phyloP scores from a whole-genome alignment of 495 filamentous ascomycete species.

The Tuber borchii region DNA sequence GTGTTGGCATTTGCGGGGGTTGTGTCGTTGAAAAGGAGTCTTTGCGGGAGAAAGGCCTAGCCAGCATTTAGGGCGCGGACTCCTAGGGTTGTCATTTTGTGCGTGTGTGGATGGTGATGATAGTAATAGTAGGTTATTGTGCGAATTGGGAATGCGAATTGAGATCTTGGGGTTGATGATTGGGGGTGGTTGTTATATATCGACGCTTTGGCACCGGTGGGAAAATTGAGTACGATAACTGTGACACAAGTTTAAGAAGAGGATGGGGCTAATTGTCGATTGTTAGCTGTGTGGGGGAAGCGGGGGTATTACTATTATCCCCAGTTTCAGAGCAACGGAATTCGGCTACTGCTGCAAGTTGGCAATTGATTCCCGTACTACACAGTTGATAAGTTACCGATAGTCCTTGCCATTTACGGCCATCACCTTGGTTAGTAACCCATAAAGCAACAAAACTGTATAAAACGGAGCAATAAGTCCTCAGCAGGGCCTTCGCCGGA shows the following conservation, averaged over 20 bases:
- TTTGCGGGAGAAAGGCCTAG: not conserved
- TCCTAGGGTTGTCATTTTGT: constrained; percentile 7
- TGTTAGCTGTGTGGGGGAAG: not conserved
- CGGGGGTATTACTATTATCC: not conserved
- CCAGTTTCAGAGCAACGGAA: not conserved
- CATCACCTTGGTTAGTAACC: not conserved
- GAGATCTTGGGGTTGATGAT: not conserved
- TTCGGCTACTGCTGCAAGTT: not conserved
- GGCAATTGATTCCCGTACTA: not conserved
- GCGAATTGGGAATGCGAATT: not conserved
- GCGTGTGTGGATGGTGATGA: not conserved
- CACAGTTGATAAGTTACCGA: not conserved
- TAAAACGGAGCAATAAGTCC: not conserved
- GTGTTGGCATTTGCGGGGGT: constrained; percentile 13
- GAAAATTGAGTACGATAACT: not conserved
- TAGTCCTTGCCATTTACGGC: not conserved
- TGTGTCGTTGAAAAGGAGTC: constrained; percentile 16
- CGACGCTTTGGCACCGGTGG: not conserved
- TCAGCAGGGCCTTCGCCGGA: not conserved
- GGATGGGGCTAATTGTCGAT: not conserved
- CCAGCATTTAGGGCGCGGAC: constrained; percentile 12
- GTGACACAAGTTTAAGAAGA: not conserved
- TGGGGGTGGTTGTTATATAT: not conserved
- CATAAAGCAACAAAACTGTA: not conserved
- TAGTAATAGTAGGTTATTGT: not conserved